Evolutionary conservation across 2,329 filamentous ascomycete species (phyloP), one percentile per base, ranked within the genome.

Genomic region (Volutella citrinella): DNA sequence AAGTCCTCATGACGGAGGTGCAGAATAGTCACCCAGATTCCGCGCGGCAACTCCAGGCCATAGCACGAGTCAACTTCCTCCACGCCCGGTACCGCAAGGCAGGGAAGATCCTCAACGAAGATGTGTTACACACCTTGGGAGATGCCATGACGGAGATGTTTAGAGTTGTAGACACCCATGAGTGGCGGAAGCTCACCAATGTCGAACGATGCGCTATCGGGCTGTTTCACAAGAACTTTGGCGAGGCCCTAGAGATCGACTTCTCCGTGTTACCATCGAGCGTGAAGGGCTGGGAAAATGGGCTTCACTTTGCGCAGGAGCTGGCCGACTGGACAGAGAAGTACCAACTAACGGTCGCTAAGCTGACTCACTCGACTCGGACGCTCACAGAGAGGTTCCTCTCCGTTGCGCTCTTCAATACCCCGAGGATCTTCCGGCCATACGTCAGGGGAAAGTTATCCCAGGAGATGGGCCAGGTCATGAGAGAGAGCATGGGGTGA

Each of bases 21-120:
- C 54, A 68, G 9, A 54, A 59, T 11, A 60, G 70, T 34, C 51
- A 61, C 6, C 67, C 69, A 0, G 52, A 60, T 11, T 69, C 68
- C 1, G 52, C 59, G 5, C 65, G 76, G 4, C 57, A 62, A 6
- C 57, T 62, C 4, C 61, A 69, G n/a, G 76, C 74, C 4, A 66
- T 84, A 28, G 72, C 78, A 5, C 72, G 80, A 20, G 78, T 82
- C 63, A 83, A 83, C 52, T 83, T 71, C 49, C 61, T 85, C 5
- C 81, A 84, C 54, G 56, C 59, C 15, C 57, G 64, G 4, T 82
- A 83, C 53, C 72, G 72, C 29, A 65, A 69, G 29, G 63, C 72
- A 0, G 75, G 76, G 23, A 74, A 74, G 46, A 84, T 85, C 43
- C 64, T 64, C 6, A 73, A 83, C 28, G 65, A 71, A 11, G 81